A percentile compares a stretch with the other conserved stretches of the same genome.
These are phyloP conservation scores for Diplocarpon rosae DNA, from an alignment of 2,329 filamentous ascomycete species.

Conservation along the genomic window DNA sequence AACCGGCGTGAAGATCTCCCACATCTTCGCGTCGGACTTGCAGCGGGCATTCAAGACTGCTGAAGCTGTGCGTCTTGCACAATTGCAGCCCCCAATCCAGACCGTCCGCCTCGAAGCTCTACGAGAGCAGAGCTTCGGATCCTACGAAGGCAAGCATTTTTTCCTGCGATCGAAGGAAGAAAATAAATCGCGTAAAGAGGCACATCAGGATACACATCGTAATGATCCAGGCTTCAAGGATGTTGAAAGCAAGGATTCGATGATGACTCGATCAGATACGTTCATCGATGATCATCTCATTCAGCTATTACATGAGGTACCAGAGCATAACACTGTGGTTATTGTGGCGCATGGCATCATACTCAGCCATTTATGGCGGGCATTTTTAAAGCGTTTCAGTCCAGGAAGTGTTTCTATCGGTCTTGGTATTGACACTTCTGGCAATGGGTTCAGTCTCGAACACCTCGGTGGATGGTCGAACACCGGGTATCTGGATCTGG, in stretches of 20 bases:
- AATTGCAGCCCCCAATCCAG: slow-evolving; percentile 24
- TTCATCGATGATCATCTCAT: slow-evolving; percentile 58
- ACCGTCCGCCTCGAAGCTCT: slow-evolving; percentile 33
- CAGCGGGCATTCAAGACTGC: slow-evolving; percentile 65
- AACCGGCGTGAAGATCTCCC: slow-evolving; percentile 49
- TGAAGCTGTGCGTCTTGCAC: slow-evolving; percentile 49
- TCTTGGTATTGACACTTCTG: slow-evolving; percentile 31
- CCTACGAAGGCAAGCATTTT: slow-evolving; percentile 54
- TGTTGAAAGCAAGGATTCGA: slow-evolving; percentile 56
- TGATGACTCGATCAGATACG: slow-evolving; percentile 49
- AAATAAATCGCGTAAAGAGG: slow-evolving; percentile 28
- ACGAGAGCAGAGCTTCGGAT: slow-evolving; percentile 66
- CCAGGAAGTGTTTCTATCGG: slow-evolving; percentile 26
- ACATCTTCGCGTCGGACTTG: slow-evolving; percentile 71
- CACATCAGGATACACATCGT: slow-evolving; percentile 30
- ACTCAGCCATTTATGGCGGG: slow-evolving; percentile 56
- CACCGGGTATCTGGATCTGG: slow-evolving; percentile 42
- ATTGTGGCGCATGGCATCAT: slow-evolving; percentile 80
- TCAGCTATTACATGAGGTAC: slow-evolving; percentile 34
- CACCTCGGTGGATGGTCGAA: slow-evolving; percentile 52
- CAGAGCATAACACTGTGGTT: slow-evolving; percentile 37
- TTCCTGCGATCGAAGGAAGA: slow-evolving; percentile 30
- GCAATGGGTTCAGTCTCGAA: slow-evolving; percentile 33
- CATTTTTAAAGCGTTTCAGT: slow-evolving; percentile 45
- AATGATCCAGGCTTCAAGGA: slow-evolving; percentile 36